Evolutionary conservation across 306 rosid genomes (phyloP).

Genomic region (Acacia crassicarpa): DNA sequence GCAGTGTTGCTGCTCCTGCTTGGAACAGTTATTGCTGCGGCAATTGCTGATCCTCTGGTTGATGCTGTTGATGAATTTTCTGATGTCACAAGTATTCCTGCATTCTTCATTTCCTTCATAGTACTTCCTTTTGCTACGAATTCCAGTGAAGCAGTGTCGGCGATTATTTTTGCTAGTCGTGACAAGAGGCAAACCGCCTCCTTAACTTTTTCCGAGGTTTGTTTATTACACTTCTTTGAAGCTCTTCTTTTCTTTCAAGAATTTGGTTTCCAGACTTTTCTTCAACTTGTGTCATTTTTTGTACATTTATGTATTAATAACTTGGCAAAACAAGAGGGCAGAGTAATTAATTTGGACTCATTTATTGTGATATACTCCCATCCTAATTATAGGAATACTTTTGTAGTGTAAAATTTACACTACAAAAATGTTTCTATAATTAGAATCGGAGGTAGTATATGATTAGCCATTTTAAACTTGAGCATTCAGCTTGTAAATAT

Average conservation of each 20-base stretch:
- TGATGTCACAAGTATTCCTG: conserved; percentile 78
- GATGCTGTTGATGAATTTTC: conserved; percentile 88
- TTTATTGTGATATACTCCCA: neutral
- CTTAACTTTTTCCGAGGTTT: conserved; percentile 88
- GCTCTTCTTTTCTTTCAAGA: conserved; percentile 8
- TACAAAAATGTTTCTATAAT: no score
- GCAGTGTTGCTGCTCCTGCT: conserved; percentile 63
- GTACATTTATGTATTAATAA: neutral
- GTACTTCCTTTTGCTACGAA: conserved; percentile 83
- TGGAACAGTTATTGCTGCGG: conserved; percentile 78
- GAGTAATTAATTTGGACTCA: neutral
- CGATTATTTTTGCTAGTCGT: conserved; percentile 84
- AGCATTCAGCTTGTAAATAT: neutral
- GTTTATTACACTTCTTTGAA: conserved; percentile 34
- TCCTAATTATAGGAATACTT: no score
- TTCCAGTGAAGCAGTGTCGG: conserved; percentile 90
- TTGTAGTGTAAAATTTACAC: no score
- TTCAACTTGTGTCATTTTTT: neutral
- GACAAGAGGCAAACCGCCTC: conserved; percentile 76
- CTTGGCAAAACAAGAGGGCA: neutral
- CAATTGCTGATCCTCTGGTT: conserved; percentile 84
- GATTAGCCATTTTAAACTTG: neutral
- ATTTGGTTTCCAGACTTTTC: neutral
- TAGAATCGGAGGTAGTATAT: no score
- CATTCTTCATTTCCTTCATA: conserved; percentile 93